phyloP scores from a whole-genome alignment of 768 basidiomycete species.

The Pleurotus salmoneostramineus region DNA sequence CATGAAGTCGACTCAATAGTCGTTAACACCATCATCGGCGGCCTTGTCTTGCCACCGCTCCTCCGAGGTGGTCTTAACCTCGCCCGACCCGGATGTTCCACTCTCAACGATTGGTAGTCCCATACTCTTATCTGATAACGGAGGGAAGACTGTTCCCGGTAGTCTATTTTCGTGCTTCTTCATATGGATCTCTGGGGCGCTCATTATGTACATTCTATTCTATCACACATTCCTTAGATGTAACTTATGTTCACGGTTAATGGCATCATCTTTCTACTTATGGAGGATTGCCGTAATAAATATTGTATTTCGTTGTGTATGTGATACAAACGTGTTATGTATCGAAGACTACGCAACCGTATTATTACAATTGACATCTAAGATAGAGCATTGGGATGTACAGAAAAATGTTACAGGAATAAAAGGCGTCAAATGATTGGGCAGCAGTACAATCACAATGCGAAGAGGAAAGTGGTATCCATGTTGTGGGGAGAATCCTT shows the following conservation, averaged over 20 bases:
- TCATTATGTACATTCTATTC: neutral
- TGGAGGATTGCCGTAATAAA: conserved; percentile 5
- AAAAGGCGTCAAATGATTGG: neutral
- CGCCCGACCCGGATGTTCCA: conserved; percentile 59
- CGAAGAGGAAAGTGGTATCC: neutral
- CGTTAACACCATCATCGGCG: conserved; percentile 80
- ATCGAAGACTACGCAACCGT: neutral
- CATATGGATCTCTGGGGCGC: neutral
- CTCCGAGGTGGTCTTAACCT: conserved; percentile 87
- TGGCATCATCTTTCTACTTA: neutral
- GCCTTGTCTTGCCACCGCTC: conserved; percentile 79
- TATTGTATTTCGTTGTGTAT: conserved; percentile 5
- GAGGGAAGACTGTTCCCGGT: neutral
- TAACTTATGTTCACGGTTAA: neutral
- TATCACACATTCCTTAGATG: neutral
- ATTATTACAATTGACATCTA: conserved; percentile 4
- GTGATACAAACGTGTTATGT: neutral
- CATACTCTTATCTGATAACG: neutral
- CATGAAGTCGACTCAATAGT: conserved; percentile 87
- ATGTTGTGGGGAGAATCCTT: neutral
- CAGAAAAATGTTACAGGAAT: neutral
- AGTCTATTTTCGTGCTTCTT: neutral
- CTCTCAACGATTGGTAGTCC: conserved; percentile 68
- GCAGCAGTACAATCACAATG: neutral
- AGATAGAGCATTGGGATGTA: neutral